phyloP scores from a whole-genome alignment of 139 green algal species.

The Coelastrella sp. region DNA sequence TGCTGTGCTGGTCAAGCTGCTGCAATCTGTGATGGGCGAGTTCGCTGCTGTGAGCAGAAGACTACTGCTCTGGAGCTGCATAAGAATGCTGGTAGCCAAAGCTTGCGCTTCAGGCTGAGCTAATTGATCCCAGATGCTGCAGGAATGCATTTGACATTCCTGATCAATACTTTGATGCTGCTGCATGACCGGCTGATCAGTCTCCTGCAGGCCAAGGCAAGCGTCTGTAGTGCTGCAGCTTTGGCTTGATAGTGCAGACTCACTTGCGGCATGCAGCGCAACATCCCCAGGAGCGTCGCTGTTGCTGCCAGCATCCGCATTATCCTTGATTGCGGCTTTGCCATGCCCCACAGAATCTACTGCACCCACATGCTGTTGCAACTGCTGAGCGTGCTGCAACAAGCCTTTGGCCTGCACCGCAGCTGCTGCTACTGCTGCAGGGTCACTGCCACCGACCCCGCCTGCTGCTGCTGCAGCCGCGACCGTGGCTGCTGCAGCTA shows the following conservation, averaged over 20 bases:
- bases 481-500: conserved; percentile 22
- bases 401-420: conserved; percentile 25
- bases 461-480: conserved; percentile 9
- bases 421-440: neutral
- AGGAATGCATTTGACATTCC: no score
- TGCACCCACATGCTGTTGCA: neutral
- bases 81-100: conserved; percentile 1
- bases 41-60: no score
- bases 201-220: conserved; percentile 22
- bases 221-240: conserved; percentile 31
- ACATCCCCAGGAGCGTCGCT: no score
- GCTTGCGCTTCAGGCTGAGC: neutral
- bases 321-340: no score
- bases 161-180: no score
- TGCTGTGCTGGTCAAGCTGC: conserved; percentile 19
- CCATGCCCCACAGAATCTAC: no score
- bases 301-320: neutral
- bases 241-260: neutral
- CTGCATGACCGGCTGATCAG: neutral
- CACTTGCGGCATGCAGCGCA: neutral
- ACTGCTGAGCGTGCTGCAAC: conserved; percentile 19
- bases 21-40: neutral
- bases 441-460: neutral
- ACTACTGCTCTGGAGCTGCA: conserved; percentile 45
- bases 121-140: conserved; percentile 6